A percentile compares a stretch with the other conserved stretches of the same genome.
Conservation (phyloP, 1,284 basidiomycete genomes). For the Cutaneotrichosporon sp. region DNA sequence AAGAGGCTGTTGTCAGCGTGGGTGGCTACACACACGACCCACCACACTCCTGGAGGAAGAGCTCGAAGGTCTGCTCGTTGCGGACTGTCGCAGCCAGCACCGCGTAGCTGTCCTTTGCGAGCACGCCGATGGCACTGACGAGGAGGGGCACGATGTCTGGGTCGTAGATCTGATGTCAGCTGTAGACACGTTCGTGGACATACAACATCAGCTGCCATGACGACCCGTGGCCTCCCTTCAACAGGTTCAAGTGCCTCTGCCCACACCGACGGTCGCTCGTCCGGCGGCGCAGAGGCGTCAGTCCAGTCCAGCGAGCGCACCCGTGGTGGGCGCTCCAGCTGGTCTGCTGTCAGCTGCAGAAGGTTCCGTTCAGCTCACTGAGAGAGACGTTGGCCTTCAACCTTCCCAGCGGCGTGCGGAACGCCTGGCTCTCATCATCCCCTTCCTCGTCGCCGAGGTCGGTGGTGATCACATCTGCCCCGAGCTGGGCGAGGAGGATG, state of each 20-base stretch:
- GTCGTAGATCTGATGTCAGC: slow-evolving; percentile 50
- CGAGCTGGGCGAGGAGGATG: slow-evolving; percentile 42
- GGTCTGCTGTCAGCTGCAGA: background rate
- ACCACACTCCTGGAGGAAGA: slow-evolving; percentile 45
- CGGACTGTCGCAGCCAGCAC: slow-evolving; percentile 52
- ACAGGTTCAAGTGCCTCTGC: slow-evolving; percentile 13
- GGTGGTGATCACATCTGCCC: slow-evolving; percentile 70
- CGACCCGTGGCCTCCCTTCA: slow-evolving; percentile 19
- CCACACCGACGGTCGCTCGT: slow-evolving; percentile 34
- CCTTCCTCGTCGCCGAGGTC: slow-evolving; percentile 55
- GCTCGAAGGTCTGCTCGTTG: slow-evolving; percentile 47
- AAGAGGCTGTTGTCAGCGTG: slow-evolving; percentile 9
- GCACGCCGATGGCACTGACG: slow-evolving; percentile 38
- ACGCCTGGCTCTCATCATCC: slow-evolving; percentile 49
- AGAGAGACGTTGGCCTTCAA: slow-evolving; percentile 40
- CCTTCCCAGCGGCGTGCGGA: slow-evolving; percentile 38
- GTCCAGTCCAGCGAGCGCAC: slow-evolving; percentile 41
- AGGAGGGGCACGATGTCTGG: slow-evolving; percentile 50
- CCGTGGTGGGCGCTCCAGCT: background rate
- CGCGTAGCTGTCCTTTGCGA: slow-evolving; percentile 24
- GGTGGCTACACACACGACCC: background rate
- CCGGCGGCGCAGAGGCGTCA: slow-evolving; percentile 22
- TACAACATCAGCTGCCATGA: slow-evolving; percentile 54
- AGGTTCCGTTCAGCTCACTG: slow-evolving; percentile 29
- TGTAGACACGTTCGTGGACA: slow-evolving; percentile 18